These are phyloP conservation scores for Globisporangium alternatum DNA, from an alignment of 352 stramenopile genomes.

Conservation along the genomic window DNA sequence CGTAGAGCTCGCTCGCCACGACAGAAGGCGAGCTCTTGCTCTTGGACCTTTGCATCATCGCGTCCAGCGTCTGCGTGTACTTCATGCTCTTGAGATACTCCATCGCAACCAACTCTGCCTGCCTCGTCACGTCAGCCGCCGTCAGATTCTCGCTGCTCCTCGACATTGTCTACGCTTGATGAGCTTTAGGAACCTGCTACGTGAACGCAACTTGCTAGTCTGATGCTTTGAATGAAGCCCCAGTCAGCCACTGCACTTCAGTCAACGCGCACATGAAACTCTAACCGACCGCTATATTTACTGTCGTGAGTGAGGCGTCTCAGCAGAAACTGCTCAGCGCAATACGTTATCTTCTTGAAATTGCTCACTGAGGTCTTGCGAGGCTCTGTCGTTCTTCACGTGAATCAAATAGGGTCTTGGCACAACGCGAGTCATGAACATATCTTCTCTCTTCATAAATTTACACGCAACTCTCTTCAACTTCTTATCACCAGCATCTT, in stretches of 20 bases:
- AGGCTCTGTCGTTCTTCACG: background rate
- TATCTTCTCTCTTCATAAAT: constrained; percentile 9
- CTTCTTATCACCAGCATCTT: constrained; percentile 1
- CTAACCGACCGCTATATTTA: constrained; percentile 3
- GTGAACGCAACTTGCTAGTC: background rate
- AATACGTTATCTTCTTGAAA: background rate
- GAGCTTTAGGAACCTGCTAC: background rate
- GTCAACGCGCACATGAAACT: background rate
- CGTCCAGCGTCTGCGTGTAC: constrained; percentile 51
- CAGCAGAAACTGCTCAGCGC: background rate
- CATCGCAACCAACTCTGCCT: constrained; percentile 68
- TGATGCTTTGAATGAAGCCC: background rate
- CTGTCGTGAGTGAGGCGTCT: background rate
- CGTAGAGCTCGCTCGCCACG: constrained; percentile 50
- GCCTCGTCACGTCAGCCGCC: constrained; percentile 39
- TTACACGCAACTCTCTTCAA: constrained; percentile 10
- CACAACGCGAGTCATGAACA: background rate
- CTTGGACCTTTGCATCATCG: constrained; percentile 38
- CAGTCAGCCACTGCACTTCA: background rate
- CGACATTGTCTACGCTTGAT: constrained; percentile 20
- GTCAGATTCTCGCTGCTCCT: constrained; percentile 24
- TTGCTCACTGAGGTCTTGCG: background rate
- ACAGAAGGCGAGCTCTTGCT: constrained; percentile 14
- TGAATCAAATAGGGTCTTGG: background rate
- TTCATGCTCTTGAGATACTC: constrained; percentile 65